Conservation (phyloP, 208 protist species). For the Leishmania tropica region DNA sequence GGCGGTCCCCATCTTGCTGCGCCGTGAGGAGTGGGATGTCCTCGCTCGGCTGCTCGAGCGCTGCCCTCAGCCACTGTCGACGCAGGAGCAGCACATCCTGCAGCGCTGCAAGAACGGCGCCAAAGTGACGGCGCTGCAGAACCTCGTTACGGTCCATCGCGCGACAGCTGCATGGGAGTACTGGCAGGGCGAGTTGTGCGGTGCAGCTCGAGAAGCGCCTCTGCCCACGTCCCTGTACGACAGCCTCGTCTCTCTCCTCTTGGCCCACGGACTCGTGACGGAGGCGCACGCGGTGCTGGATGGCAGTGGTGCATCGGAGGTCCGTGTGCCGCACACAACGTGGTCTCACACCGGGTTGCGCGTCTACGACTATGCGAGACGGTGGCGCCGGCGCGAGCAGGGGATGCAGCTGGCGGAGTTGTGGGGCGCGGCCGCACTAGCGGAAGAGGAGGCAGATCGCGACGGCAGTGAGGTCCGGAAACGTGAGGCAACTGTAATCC, state of each 20-base stretch:
- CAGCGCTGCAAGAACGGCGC: slow-evolving; percentile 4
- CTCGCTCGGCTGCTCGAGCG: slow-evolving; percentile 11
- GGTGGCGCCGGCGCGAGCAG: background rate
- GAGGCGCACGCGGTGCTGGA: slow-evolving; percentile 15
- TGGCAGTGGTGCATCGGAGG: background rate
- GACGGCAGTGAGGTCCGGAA: slow-evolving; percentile 2
- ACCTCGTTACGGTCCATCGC: background rate
- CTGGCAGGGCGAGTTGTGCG: slow-evolving; percentile 2
- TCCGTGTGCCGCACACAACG: background rate
- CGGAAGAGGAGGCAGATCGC: background rate
- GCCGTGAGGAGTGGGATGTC: slow-evolving; percentile 9
- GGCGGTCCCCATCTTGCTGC: slow-evolving; percentile 16
- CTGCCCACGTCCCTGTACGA: slow-evolving; percentile 9
- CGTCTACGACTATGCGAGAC: slow-evolving; percentile 8
- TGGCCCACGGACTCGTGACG: background rate
- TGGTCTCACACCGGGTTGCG: slow-evolving; percentile 8
- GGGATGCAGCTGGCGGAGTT: slow-evolving; percentile 10
- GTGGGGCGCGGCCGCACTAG: slow-evolving; percentile 20
- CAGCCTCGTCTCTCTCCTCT: slow-evolving; percentile 22
- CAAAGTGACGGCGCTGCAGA: slow-evolving; percentile 1
- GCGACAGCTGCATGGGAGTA: slow-evolving; percentile 8
- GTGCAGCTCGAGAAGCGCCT: background rate
- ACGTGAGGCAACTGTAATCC: slow-evolving; percentile 14
- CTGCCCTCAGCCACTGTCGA: slow-evolving; percentile 22
- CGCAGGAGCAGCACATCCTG: slow-evolving; percentile 12